These are phyloP conservation scores for Diaporthe helianthi DNA, from an alignment of 2,329 filamentous ascomycete species.

Conservation along the genomic window DNA sequence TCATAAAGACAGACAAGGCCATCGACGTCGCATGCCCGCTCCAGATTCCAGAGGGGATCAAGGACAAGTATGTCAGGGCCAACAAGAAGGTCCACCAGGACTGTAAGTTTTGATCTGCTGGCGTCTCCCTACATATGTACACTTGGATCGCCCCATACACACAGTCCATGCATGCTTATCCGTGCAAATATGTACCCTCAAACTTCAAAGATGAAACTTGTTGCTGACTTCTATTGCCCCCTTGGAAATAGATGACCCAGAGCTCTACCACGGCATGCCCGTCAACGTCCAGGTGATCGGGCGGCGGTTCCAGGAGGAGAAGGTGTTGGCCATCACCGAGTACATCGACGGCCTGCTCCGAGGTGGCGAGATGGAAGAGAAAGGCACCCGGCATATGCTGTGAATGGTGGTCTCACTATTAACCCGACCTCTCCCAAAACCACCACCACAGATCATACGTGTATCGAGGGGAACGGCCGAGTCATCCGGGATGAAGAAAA, in stretches of 20 bases:
- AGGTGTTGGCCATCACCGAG: conserved; percentile 23
- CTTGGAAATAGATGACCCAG: not conserved
- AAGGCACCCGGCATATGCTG: not conserved
- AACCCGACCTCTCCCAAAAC: no score
- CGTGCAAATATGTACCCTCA: no score
- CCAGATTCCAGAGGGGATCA: not conserved
- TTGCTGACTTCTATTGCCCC: not conserved
- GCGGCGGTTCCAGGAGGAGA: conserved; percentile 20
- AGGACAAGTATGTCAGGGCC: not conserved
- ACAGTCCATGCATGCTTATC: no score
- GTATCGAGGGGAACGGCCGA: not conserved
- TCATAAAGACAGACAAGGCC: conserved; percentile 16
- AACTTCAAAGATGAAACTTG: not conserved
- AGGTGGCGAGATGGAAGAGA: not conserved
- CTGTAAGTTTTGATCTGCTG: conserved; percentile 2
- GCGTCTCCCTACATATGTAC: no score
- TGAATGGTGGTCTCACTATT: not conserved
- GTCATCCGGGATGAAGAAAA: not conserved
- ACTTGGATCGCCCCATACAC: not conserved
- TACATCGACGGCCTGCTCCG: conserved; percentile 10
- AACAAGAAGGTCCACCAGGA: conserved; percentile 14
- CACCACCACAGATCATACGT: not conserved
- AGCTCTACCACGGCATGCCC: conserved; percentile 19
- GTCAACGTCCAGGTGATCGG: conserved; percentile 20
- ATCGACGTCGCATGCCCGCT: conserved; percentile 5